These are phyloP conservation scores for Ambrosia artemisiifolia DNA, from an alignment of 129 eudicot species.

Conservation along the genomic window DNA sequence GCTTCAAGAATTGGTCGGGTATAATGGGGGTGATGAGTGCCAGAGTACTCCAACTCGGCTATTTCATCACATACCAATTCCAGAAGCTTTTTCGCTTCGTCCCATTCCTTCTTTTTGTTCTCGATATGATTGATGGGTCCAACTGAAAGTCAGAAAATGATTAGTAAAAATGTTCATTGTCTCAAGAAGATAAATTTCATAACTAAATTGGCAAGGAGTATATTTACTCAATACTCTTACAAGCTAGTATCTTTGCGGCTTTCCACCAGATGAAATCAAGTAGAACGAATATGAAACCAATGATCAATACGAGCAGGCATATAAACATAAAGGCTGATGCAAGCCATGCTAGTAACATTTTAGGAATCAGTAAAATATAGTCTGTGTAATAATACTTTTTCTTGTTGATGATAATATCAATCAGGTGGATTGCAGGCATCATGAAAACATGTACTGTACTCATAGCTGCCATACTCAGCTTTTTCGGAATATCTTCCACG, in stretches of 20 bases:
- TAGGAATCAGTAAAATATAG: too few relatives aligned
- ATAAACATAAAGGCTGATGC: background rate
- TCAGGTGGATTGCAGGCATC: too few relatives aligned
- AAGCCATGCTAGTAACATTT: background rate
- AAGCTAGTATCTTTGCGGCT: background rate
- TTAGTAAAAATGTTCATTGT: background rate
- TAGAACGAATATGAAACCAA: background rate
- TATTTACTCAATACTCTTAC: background rate
- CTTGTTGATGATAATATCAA: background rate
- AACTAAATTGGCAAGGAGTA: background rate
- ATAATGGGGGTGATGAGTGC: too few relatives aligned
- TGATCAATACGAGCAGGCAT: background rate
- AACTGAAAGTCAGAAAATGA: background rate
- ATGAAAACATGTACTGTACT: background rate
- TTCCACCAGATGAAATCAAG: conserved; percentile 2
- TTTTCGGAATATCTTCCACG: background rate
- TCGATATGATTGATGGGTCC: background rate
- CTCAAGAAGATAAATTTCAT: background rate
- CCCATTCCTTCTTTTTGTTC: background rate
- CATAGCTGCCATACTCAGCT: background rate
- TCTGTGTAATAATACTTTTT: background rate
- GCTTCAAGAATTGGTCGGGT: conserved; percentile 22
- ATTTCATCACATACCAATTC: too few relatives aligned
- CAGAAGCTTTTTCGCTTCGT: too few relatives aligned
- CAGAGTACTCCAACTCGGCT: too few relatives aligned